Conservation (phyloP, 257 asterid species). For the Primulina tabacum region DNA sequence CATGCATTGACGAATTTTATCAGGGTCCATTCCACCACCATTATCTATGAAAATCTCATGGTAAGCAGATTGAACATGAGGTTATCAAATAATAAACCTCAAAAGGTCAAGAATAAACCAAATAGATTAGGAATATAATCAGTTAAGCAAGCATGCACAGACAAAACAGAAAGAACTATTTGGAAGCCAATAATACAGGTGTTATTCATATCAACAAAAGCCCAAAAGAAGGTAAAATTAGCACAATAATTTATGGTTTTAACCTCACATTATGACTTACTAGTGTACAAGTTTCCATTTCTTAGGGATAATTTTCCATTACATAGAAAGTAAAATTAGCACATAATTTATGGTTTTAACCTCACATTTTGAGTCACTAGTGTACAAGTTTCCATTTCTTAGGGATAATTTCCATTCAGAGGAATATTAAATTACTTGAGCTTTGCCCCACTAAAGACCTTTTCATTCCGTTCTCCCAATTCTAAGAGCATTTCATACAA, state of each 20-base stretch:
- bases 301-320: background rate
- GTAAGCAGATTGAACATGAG: conserved; percentile 11
- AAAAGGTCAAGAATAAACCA: background rate
- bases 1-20: conserved; percentile 92
- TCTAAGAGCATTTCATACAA: background rate
- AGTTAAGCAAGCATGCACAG: conserved; percentile 9
- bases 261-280: conserved; percentile 12
- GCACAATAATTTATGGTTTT: conserved; percentile 9
- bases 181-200: conserved; percentile 10
- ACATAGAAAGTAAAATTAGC: background rate
- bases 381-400: background rate
- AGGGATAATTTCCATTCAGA: background rate
- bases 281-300: conserved; percentile 1
- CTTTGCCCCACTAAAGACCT: background rate
- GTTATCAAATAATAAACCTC: conserved; percentile 4
- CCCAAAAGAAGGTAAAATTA: background rate
- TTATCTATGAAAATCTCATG: conserved; percentile 46
- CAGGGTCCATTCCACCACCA: conserved; percentile 98
- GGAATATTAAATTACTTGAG: background rate
- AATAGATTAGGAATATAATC: conserved; percentile 4
- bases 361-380: conserved; percentile 8
- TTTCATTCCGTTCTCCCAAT: background rate
- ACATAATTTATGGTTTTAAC: conserved; percentile 14
- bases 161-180: background rate
- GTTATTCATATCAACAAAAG: conserved; percentile 8